These are phyloP conservation scores for Nymphaea colorata DNA, from an alignment of 164 flowering plant genomes.

Conservation along the genomic window DNA sequence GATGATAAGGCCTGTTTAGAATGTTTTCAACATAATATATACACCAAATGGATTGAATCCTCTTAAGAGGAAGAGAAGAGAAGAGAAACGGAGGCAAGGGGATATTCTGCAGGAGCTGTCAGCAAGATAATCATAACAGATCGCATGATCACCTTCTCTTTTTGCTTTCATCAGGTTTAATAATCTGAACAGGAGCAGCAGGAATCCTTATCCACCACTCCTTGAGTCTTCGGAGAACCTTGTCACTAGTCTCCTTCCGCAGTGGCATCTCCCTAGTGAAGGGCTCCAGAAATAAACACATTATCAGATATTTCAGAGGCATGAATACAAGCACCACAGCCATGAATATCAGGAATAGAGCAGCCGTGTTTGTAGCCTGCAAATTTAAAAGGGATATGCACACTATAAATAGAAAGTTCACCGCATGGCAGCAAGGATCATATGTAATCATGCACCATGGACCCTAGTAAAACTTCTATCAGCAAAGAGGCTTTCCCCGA, in stretches of 20 bases:
- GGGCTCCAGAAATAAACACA: slow-evolving; percentile 34
- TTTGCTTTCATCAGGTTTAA: slow-evolving; percentile 37
- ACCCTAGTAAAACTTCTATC: no score
- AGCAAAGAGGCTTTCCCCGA: no score
- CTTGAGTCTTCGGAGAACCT: slow-evolving; percentile 43
- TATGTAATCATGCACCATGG: no score
- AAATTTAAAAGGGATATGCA: slow-evolving; percentile 2
- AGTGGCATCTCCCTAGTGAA: slow-evolving; percentile 69
- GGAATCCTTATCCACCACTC: slow-evolving; percentile 91
- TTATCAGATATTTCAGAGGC: slow-evolving; percentile 30
- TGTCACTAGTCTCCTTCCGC: slow-evolving; percentile 48
- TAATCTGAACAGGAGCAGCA: slow-evolving; percentile 75
- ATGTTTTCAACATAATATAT: no score
- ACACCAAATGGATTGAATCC: no score
- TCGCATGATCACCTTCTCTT: slow-evolving; percentile 27
- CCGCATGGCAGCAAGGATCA: no score
- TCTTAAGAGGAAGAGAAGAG: no score
- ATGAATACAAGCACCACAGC: slow-evolving; percentile 39
- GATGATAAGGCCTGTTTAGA: no score
- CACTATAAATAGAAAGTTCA: no score
- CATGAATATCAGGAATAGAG: slow-evolving; percentile 24
- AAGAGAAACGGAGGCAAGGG: no score
- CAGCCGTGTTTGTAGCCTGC: slow-evolving; percentile 65
- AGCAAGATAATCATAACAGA: no score
- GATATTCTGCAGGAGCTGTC: no score